Percentiles rank a stretch among this genome's conserved stretches.
Conservation (phyloP, 2,329 filamentous ascomycete species). For the Apiospora rasikravindrae region DNA sequence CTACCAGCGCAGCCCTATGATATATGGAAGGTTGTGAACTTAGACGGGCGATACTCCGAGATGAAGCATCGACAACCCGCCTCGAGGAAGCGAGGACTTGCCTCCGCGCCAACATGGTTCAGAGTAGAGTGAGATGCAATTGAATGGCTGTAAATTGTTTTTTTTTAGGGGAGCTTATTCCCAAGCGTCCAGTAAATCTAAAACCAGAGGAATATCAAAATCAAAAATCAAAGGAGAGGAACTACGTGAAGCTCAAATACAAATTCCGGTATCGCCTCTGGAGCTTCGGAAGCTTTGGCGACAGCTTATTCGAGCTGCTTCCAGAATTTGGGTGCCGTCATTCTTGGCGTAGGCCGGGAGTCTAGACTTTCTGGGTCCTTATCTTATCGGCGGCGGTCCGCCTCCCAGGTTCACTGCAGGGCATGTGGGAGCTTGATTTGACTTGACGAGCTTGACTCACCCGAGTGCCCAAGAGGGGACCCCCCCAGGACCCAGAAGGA, state of each 20-base stretch:
- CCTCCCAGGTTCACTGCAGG: background rate
- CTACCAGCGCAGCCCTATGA: slow-evolving; percentile 32
- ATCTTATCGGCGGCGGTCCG: background rate
- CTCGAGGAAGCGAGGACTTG: slow-evolving; percentile 43
- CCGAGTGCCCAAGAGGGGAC: background rate
- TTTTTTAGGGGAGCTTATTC: background rate
- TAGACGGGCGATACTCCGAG: slow-evolving; percentile 32
- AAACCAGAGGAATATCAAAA: background rate
- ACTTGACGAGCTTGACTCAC: too few relatives aligned
- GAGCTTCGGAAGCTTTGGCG: slow-evolving; percentile 15
- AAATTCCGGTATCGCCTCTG: background rate
- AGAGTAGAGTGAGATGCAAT: background rate
- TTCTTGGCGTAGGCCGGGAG: slow-evolving; percentile 23
- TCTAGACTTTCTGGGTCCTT: background rate
- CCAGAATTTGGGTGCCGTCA: slow-evolving; percentile 24
- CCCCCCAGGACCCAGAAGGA: background rate
- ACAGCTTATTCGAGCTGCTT: slow-evolving; percentile 23
- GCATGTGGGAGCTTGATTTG: background rate
- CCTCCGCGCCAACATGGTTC: slow-evolving; percentile 46
- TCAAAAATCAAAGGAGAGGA: background rate
- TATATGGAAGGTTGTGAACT: slow-evolving; percentile 28
- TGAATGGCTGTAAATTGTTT: background rate
- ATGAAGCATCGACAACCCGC: slow-evolving; percentile 38
- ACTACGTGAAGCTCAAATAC: background rate
- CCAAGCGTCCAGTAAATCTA: background rate